Base-by-base conservation (phyloP, 2,329 filamentous ascomycete species). In the Beauveria bassiana region DNA sequence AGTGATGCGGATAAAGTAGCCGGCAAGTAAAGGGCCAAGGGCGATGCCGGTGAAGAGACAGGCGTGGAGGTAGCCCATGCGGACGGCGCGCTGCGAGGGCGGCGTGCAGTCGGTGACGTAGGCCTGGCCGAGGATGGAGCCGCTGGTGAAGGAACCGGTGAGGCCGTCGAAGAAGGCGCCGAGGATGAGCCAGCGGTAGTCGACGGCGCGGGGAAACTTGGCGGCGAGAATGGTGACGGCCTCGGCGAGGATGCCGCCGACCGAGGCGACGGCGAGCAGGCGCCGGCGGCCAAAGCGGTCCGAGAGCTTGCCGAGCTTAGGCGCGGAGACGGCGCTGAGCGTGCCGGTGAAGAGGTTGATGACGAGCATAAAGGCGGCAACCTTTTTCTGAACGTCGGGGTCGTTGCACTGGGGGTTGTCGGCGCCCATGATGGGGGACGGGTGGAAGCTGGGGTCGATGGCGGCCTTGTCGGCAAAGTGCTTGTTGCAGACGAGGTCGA, bases 91-190 rank as follows among this genome's bases (percentile, higher is more conserved):
- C 69, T 85, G 85, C 34, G 89, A 88, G 0, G 92, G 90, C 4
- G 89, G 79, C 0, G 92, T 93, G 73, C 91, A 96, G 73, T 99
- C 95, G 46, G 91, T 87, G 14, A 90, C 88, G 73, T 98, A 99
- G 0, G 93, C 91, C 72, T 96, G 88, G 24, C 86, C 87, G 62
- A 96, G 77, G 22, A 88, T 78, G 51, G 88, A 89, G 31, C 88
- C 88, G 0, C 91, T 85, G 1, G 92, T 96, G 71, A 97, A 96
- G 0, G 93, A 96, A 8, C 95, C 95, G 10, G 86, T 86, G 5
- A 96, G 70, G 5, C 95, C 95, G 70, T 99, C 95, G 51, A 93
- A 79, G 10, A 90, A 79, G 42, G 87, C 84, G 10, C 91, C 91
- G 1, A 93, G 72, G 6, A 98, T 77, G 24, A 99, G 77, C 83